Conservation (phyloP, 208 protist genomes). For the Leishmania turanica region DNA sequence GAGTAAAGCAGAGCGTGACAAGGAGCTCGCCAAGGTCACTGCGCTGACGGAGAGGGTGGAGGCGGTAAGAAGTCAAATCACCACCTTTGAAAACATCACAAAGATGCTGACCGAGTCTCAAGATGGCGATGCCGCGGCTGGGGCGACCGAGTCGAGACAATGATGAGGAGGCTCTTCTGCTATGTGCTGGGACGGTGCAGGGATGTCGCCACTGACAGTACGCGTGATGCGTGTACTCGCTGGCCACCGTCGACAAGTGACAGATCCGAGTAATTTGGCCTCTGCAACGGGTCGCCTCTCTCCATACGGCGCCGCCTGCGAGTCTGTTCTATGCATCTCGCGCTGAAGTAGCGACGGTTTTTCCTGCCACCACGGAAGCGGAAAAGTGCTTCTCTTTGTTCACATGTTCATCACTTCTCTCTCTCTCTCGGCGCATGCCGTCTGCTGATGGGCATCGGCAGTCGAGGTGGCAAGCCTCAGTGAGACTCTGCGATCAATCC, state of each 20-base stretch:
- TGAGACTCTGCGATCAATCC: neutral
- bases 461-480: neutral
- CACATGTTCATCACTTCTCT: neutral
- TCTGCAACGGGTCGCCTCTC: neutral
- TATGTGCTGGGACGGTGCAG: neutral
- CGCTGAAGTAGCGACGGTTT: neutral
- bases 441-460: neutral
- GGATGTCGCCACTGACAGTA: neutral
- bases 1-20: constrained; percentile 52
- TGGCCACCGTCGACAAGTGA: neutral
- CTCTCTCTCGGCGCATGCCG: neutral
- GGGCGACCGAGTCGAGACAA: neutral
- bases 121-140: neutral
- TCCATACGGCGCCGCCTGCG: neutral
- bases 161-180: neutral
- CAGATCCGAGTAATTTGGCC: neutral
- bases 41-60: constrained; percentile 54
- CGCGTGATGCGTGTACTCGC: neutral
- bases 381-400: neutral
- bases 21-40: constrained; percentile 45
- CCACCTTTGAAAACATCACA: constrained; percentile 44
- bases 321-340: neutral
- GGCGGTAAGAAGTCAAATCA: constrained; percentile 41
- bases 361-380: neutral
- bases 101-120: constrained; percentile 23